Conservation (phyloP, 2,329 filamentous ascomycete genomes). For the Lachnellula arida region DNA sequence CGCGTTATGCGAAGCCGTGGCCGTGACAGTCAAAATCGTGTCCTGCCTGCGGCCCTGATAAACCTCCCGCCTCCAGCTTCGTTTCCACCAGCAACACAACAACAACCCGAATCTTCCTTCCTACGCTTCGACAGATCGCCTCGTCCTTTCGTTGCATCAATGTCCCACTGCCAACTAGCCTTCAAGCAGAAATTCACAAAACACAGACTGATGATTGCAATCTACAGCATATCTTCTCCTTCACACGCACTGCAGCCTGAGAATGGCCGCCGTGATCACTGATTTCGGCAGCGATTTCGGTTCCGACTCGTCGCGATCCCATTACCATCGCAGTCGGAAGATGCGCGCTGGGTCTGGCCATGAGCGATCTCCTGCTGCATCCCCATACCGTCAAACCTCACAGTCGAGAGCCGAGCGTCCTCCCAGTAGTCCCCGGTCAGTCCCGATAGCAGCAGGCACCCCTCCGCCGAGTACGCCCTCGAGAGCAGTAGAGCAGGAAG, state of each 20-base stretch:
- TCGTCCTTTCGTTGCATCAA: not conserved
- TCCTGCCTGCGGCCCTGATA: not conserved
- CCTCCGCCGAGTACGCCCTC: slow-evolving; percentile 22
- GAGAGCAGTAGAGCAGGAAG: slow-evolving; percentile 10
- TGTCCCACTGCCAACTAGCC: not conserved
- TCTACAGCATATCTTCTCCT: slow-evolving; percentile 19
- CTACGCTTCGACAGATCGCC: not conserved
- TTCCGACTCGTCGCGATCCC: slow-evolving; percentile 61
- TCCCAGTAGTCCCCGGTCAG: slow-evolving; percentile 22
- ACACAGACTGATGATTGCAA: slow-evolving; percentile 19
- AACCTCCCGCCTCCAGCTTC: not conserved
- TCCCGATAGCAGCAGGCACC: slow-evolving; percentile 15
- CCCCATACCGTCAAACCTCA: slow-evolving; percentile 27
- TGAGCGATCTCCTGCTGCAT: slow-evolving; percentile 42
- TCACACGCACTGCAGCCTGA: slow-evolving; percentile 26
- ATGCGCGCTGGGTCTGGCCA: slow-evolving; percentile 55
- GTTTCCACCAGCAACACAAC: not conserved
- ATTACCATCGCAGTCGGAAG: slow-evolving; percentile 47
- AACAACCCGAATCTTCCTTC: not conserved
- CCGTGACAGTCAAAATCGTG: not conserved
- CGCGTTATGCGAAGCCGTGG: not conserved
- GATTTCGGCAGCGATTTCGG: slow-evolving; percentile 70
- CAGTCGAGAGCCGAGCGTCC: slow-evolving; percentile 25
- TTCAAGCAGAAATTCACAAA: not conserved
- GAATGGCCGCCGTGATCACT: slow-evolving; percentile 60